Conservation (phyloP, 2,329 filamentous ascomycete species). For the Trichoderma harzianum region DNA sequence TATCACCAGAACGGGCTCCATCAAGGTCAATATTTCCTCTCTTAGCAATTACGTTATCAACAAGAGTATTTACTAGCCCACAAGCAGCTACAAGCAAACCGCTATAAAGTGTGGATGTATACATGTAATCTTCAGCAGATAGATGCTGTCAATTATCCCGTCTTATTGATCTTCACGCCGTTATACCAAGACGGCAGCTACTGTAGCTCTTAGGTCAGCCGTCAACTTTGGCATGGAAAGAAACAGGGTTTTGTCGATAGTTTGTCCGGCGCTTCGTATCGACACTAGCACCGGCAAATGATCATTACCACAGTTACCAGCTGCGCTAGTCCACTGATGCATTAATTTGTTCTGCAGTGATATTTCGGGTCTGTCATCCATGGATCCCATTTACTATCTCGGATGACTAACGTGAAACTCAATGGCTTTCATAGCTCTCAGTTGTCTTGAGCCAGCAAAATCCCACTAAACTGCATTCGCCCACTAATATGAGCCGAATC, state of each 20-base stretch:
- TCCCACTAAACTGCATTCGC: not conserved
- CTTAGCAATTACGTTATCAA: not conserved
- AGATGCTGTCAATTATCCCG: not conserved
- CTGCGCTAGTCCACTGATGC: not conserved
- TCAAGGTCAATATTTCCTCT: not conserved
- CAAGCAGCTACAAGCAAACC: not conserved
- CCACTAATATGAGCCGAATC: constrained; percentile 16
- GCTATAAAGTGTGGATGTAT: not conserved
- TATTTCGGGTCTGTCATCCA: not conserved
- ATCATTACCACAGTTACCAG: not conserved
- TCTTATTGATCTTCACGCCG: not conserved
- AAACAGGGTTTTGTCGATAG: not conserved
- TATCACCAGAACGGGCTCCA: not conserved
- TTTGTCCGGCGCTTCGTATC: not conserved
- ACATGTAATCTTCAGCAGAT: not conserved
- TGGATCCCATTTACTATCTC: not conserved
- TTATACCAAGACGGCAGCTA: not conserved
- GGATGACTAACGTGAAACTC: not conserved
- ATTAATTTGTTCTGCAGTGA: not conserved
- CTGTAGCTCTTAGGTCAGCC: constrained; percentile 7
- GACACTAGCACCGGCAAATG: not conserved
- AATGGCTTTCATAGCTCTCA: not conserved
- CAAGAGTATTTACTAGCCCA: not conserved
- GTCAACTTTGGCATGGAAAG: not conserved
- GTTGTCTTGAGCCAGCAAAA: not conserved